phyloP scores from a whole-genome alignment of 2,329 filamentous ascomycete genomes.

The Cladosporium colombiae region DNA sequence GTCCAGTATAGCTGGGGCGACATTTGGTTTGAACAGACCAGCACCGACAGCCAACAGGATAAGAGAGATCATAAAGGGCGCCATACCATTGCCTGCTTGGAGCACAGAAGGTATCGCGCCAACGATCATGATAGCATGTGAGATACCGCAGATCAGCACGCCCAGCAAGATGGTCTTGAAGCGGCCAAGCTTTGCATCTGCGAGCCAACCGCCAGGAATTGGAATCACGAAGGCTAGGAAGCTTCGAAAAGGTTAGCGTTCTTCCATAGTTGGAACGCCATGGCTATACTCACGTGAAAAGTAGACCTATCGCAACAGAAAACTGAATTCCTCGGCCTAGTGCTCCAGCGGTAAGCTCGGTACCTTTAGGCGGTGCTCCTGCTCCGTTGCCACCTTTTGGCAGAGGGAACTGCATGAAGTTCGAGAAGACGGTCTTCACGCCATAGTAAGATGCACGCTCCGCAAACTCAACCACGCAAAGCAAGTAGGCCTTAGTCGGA shows the following conservation, averaged over 20 bases:
- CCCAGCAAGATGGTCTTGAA: constrained; percentile 28
- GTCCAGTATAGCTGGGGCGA: constrained; percentile 53
- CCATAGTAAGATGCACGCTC: constrained; percentile 65
- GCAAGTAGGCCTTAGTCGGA: constrained; percentile 55
- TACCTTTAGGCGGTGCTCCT: constrained; percentile 62
- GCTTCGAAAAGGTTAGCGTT: neutral
- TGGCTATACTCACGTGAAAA: neutral
- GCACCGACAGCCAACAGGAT: constrained; percentile 54
- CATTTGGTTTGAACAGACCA: constrained; percentile 79
- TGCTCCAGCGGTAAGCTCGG: constrained; percentile 46
- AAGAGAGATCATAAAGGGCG: constrained; percentile 61
- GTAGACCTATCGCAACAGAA: neutral
- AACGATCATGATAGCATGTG: constrained; percentile 29
- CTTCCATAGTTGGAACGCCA: neutral
- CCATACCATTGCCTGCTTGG: constrained; percentile 25
- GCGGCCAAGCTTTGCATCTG: constrained; percentile 30
- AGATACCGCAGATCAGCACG: constrained; percentile 28
- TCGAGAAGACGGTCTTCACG: constrained; percentile 57
- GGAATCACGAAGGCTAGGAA: constrained; percentile 61
- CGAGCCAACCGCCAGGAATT: constrained; percentile 38
- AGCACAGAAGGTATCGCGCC: constrained; percentile 29
- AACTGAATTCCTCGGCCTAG: constrained; percentile 51
- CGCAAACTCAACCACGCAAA: constrained; percentile 62
- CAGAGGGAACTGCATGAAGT: constrained; percentile 63
- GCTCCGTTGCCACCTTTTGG: constrained; percentile 46